Base-by-base conservation (phyloP, 257 asterid species). In the Nicotiana tomentosiformis region DNA sequence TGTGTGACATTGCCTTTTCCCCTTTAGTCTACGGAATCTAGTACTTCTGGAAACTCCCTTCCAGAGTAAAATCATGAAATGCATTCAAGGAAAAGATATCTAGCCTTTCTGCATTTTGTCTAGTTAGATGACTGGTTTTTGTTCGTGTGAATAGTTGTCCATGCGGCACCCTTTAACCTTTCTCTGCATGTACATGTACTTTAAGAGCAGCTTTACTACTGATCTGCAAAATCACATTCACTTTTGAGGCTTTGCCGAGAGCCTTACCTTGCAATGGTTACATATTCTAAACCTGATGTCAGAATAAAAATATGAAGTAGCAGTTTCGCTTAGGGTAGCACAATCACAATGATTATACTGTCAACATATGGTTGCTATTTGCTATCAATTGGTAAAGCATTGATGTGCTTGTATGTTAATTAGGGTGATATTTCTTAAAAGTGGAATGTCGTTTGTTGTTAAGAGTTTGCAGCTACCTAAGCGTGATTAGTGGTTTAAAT, bases 381-480 rank as follows among this genome's bases (percentile, higher is more conserved):
- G 20, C 11, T 26, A 51, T 61, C 60, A 67, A 53, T 69, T 77
- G 46, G 15, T 66, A 55, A 43, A 51, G 55, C 33, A 23, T 26
- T 49, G 43, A 49, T 49, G 1, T 26, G 29, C 15, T 49, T 49
- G 62, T 49, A 35, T 55, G 66, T 65, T 70, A 43, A 53, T 30
- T 69, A 53, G 18, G 57, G 72, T 81, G 69, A 67, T 66, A 61
- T 85, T 82, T 80, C 77, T 87, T 84, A 81, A 60, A 16, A 76
- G 74, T 66, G 70, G 12, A 56, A 35, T 51, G 5, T 69, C 0
- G 55, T 20, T 49, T 62, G 77, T 26, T 26, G 16, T 51, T 76
- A 51, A 43, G 64, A 1, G 46, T 76, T 17, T 67, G 46, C 60
- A 64, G 82, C 68, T 72, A 85, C 14, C 53, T 5, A 23, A 62